These are phyloP conservation scores for Friedmanniomyces simplex DNA, from an alignment of 495 filamentous ascomycete genomes.

Conservation along the genomic window DNA sequence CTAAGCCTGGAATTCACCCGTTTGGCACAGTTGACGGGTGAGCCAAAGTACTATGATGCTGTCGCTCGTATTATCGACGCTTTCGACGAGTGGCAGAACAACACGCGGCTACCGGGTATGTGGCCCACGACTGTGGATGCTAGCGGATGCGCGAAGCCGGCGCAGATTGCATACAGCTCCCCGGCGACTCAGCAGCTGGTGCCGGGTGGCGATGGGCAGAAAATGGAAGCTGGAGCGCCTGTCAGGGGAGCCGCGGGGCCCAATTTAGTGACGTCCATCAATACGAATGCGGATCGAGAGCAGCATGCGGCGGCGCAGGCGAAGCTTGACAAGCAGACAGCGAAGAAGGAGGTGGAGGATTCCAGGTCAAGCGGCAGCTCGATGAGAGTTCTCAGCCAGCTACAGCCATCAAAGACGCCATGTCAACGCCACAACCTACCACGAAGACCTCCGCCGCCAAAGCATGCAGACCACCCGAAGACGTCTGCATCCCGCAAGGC, in stretches of 20 bases:
- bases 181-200: neutral
- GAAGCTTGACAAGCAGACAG: constrained; percentile 2
- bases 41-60: constrained; percentile 89
- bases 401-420: neutral
- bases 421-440: neutral
- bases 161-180: neutral
- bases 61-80: constrained; percentile 84
- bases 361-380: constrained; percentile 3
- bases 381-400: neutral
- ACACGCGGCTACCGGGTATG: constrained; percentile 67
- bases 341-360: neutral
- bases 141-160: constrained; percentile 47
- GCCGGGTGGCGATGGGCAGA: constrained; percentile 1
- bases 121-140: constrained; percentile 79
- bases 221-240: neutral
- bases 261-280: neutral
- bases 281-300: neutral
- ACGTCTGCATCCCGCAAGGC: constrained; percentile 29
- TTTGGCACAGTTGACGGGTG: constrained; percentile 77
- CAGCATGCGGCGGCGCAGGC: constrained; percentile 1
- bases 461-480: neutral
- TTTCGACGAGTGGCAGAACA: constrained; percentile 65
- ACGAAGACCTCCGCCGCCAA: neutral
- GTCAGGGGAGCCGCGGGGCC: neutral
- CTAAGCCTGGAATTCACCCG: constrained; percentile 93